Base-by-base conservation (phyloP, 768 basidiomycete genomes). In the Lanmaoa rubissima region DNA sequence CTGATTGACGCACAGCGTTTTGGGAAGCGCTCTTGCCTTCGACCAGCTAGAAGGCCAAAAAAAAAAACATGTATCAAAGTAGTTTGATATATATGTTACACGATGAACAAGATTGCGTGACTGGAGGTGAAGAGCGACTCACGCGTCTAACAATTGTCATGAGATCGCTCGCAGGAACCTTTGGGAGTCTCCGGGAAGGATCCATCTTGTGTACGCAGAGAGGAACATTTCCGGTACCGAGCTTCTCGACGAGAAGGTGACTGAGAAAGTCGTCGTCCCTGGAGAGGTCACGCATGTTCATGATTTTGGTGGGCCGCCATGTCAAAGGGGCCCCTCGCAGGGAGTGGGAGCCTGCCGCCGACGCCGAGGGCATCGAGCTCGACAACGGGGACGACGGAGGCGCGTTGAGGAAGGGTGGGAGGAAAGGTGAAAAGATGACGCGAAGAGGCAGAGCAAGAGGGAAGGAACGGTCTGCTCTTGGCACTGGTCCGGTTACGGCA, bases 201-300 rank as follows among this genome's bases (percentile, higher is more conserved):
- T 93, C 90, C 91, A 94, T 94, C 74, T 92, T 93, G 78, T 94
- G 91, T 14, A 94, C 92, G 54, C 86, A 81, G 51, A 94, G 79
- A n/a, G 92, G 91, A 9, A 87, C 86, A 38, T 66, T 74, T 34
- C 88, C 88, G 4, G 90, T 90, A 43, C 92, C 91, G 35, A 94
- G 83, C 65, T 92, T 92, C 76, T 94, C 91, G 59, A 94, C 89
- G 55, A 94, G 84, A 39, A 94, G 80, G 75, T 93, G 89, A 67
- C 87, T 89, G 70, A 94, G 85, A 71, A 92, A 93, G 75, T 94
- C 92, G 72, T 94, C 92, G 75, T 94, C 92, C 73, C 84, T 86
- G 66, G 91, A 89, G 59, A 94, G 82, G 82, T 94, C 92, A 73
- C 83, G 82, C 81, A 90, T 88, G 76, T 90, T 90, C 90, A 93